phyloP scores from a whole-genome alignment of 2,329 filamentous ascomycete genomes.

The Endoconidiophora polonica region DNA sequence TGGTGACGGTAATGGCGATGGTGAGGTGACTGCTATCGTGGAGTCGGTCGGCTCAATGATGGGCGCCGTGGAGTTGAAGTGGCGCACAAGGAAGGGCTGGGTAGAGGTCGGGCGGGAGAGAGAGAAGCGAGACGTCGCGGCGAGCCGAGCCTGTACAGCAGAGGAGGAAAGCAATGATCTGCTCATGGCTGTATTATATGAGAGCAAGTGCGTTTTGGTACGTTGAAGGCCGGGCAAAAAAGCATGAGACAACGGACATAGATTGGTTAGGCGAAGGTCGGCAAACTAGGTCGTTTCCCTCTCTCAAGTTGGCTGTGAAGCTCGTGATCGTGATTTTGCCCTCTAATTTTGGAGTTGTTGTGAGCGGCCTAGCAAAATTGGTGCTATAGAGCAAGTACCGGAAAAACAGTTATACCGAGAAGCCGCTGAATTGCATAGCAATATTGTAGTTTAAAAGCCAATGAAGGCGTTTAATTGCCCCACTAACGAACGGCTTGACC shows the following conservation, averaged over 20 bases:
- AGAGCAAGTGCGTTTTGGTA: background rate
- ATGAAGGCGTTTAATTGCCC: constrained; percentile 4
- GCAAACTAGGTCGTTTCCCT: background rate
- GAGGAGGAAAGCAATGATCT: constrained; percentile 45
- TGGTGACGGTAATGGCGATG: constrained; percentile 19
- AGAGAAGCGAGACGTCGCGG: constrained; percentile 23
- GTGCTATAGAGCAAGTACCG: background rate
- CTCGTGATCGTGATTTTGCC: background rate
- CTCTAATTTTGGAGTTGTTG: background rate
- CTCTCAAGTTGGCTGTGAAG: background rate
- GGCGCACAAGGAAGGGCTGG: constrained; percentile 29
- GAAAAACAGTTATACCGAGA: constrained; percentile 9
- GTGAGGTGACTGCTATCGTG: constrained; percentile 14
- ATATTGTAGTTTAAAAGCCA: background rate
- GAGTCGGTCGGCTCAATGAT: background rate
- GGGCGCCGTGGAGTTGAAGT: constrained; percentile 16
- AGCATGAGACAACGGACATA: background rate
- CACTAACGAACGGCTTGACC: constrained; percentile 8
- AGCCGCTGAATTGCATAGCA: background rate
- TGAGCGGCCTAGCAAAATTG: constrained; percentile 4
- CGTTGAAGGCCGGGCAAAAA: background rate
- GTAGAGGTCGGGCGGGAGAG: constrained; percentile 23
- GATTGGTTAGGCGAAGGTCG: background rate
- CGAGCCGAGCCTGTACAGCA: constrained; percentile 17
- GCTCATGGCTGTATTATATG: constrained; percentile 26